Percentiles rank a stretch among this genome's conserved stretches.
Evolutionary conservation across 352 stramenopile species (phyloP).

Genomic region (Thraustochytrium striatum): DNA sequence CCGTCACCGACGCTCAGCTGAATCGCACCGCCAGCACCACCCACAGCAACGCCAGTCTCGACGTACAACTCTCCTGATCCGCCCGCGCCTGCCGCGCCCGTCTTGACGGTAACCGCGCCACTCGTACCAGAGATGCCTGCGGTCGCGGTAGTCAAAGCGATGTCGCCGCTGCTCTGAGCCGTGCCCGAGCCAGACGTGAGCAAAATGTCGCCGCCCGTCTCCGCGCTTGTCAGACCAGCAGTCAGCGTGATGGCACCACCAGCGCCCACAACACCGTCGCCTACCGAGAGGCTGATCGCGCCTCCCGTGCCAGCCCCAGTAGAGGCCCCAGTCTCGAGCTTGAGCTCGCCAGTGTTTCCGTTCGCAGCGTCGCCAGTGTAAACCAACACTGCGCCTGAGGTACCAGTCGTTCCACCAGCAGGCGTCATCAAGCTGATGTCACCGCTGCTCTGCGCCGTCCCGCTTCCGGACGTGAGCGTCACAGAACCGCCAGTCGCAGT

Average conservation of each 20-base stretch:
- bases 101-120: constrained; percentile 12
- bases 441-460: constrained; percentile 1
- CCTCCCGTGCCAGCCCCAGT: constrained; percentile 5
- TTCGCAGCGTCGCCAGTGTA: neutral
- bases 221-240: neutral
- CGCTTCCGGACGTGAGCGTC: neutral
- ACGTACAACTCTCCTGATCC: neutral
- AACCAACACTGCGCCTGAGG: neutral
- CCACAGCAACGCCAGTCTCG: too few species aligned
- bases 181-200: neutral
- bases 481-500: neutral
- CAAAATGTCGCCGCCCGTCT: neutral
- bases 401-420: neutral
- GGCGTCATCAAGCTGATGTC: neutral
- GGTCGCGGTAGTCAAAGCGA: neutral
- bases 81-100: neutral
- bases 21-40: too few species aligned
- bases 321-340: neutral
- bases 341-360: constrained; percentile 6
- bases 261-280: neutral
- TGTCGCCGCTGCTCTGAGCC: neutral
- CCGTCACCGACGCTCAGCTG: too few species aligned
- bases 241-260: too few species aligned
- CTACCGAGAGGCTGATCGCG: neutral
- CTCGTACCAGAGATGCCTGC: neutral